phyloP scores from a whole-genome alignment of 768 basidiomycete genomes.

The Pisolithus albus region DNA sequence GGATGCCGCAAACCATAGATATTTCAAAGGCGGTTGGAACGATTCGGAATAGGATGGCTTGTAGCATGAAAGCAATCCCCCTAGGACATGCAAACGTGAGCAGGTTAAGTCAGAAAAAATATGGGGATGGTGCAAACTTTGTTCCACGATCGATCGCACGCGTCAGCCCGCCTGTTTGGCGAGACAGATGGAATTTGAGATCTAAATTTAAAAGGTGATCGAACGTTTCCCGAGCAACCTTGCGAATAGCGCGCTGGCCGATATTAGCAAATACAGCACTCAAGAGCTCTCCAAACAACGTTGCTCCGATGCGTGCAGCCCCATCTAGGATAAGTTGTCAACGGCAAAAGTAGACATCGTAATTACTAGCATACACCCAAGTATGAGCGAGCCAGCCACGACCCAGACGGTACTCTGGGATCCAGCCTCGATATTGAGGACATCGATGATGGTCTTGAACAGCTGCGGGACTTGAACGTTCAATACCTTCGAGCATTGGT shows the following conservation, averaged over 20 bases:
- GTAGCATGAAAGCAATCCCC: slow-evolving; percentile 92
- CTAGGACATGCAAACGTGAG: slow-evolving; percentile 33
- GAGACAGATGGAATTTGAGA: slow-evolving; percentile 83
- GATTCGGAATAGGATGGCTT: slow-evolving; percentile 90
- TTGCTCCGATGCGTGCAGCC: slow-evolving; percentile 81
- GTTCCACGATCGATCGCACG: slow-evolving; percentile 96
- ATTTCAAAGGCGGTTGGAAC: slow-evolving; percentile 96
- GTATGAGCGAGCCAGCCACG: slow-evolving; percentile 80
- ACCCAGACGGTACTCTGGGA: slow-evolving; percentile 79
- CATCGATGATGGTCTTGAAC: slow-evolving; percentile 88
- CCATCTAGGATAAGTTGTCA: slow-evolving; percentile 54
- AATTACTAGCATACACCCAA: slow-evolving; percentile 68
- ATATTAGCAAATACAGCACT: slow-evolving; percentile 97
- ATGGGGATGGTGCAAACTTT: slow-evolving; percentile 50
- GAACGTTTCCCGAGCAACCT: slow-evolving; percentile 93
- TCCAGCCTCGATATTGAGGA: slow-evolving; percentile 78
- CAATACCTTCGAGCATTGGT: slow-evolving; percentile 50
- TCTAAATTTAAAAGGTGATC: slow-evolving; percentile 88
- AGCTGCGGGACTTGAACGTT: slow-evolving; percentile 98
- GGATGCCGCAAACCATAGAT: slow-evolving; percentile 92
- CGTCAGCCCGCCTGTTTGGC: slow-evolving; percentile 94
- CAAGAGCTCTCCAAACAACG: slow-evolving; percentile 83
- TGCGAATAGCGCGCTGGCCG: slow-evolving; percentile 88
- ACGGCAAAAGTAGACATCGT: background rate
- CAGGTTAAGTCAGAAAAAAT: background rate